Evolutionary conservation across 192 early-diverging fungal genomes (phyloP), one percentile per base, ranked within the genome.

Genomic region (Mycoemilia scoparia): DNA sequence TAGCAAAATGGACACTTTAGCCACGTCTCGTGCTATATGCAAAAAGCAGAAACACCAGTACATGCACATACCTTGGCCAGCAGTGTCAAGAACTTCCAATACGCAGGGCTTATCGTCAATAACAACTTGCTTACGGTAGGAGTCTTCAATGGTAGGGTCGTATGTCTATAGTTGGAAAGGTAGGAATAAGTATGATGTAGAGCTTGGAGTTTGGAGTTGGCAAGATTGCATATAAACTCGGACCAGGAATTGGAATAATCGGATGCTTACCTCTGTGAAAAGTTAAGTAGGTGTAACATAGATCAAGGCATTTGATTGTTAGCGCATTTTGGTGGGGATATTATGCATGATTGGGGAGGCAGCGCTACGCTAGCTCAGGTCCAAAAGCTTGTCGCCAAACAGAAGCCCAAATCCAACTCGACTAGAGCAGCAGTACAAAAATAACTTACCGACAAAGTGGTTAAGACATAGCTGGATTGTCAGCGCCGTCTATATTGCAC

Each of bases 91-190:
- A 49, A 97, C 83, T 60, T 97, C 89, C 19, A 97, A 60, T 51
- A 95, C 84, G 58, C 89, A 97, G 43, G 87, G 84, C 54, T 91
- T 76, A 24, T 83, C 87, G 60, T 97, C 93, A 32, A 97, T 84
- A 22, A 90, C 89, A 7, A 95, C 87, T 61, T 95, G 88, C 66
- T 89, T 91, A 36, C 88, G 69, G 59, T 95, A 98, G 11, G 84
- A 89, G 57, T 93, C 93, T 61, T 98, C 93, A 41, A 92, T 97
- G 5, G 93, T 97, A 31, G 93, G 93, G 66, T 95, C 88, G 49
- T 95, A 98, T 48, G 84, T 95, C 68, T 79, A 32, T 71, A 60
- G 12, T 67, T 67, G 24, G 49, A 71, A 35, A 69, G 64, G 24
- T 53, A 71, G 33, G 64, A 71, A 12, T 71, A 65, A 35, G 75